These are phyloP conservation scores for Claviceps pazoutovae DNA, from an alignment of 2,329 filamentous ascomycete species.

Conservation along the genomic window DNA sequence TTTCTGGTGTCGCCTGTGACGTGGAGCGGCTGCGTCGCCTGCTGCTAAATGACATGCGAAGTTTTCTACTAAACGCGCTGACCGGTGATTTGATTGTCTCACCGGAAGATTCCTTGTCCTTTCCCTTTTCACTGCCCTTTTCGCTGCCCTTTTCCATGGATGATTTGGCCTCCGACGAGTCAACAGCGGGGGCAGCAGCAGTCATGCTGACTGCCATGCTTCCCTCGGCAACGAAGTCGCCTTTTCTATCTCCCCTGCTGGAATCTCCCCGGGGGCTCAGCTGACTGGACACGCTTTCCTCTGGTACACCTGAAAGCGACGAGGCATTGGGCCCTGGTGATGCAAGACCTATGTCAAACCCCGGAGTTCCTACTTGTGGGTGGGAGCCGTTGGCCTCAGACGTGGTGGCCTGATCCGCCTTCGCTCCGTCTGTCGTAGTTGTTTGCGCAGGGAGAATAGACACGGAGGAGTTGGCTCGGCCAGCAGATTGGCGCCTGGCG, in stretches of 20 bases:
- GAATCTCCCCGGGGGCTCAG: slow-evolving; percentile 42
- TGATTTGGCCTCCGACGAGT: slow-evolving; percentile 32
- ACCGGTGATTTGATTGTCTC: slow-evolving; percentile 42
- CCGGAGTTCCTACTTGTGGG: slow-evolving; percentile 53
- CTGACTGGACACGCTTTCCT: slow-evolving; percentile 30
- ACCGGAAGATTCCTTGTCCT: slow-evolving; percentile 29
- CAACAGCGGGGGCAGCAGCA: slow-evolving; percentile 18
- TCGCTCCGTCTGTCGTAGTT: slow-evolving; percentile 21
- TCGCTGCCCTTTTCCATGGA: slow-evolving; percentile 35
- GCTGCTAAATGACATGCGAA: slow-evolving; percentile 67
- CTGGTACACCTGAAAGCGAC: slow-evolving; percentile 31
- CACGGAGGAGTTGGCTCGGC: slow-evolving; percentile 42
- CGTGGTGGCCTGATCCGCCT: slow-evolving; percentile 37
- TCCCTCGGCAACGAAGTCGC: slow-evolving; percentile 66
- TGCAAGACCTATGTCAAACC: slow-evolving; percentile 63
- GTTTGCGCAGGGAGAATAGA: slow-evolving; percentile 37
- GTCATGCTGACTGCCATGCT: slow-evolving; percentile 9
- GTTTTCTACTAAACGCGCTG: slow-evolving; percentile 71
- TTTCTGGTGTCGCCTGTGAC: slow-evolving; percentile 46
- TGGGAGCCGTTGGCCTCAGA: slow-evolving; percentile 52
- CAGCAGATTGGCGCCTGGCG: slow-evolving; percentile 43
- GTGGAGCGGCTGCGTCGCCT: slow-evolving; percentile 69
- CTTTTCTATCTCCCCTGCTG: slow-evolving; percentile 46
- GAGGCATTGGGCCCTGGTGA: slow-evolving; percentile 38
- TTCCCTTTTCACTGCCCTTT: slow-evolving; percentile 29